Evolutionary conservation across 1,139 yeast species (phyloP), one percentile per base, ranked within the genome.

Genomic region (Hyphopichia fennica): DNA sequence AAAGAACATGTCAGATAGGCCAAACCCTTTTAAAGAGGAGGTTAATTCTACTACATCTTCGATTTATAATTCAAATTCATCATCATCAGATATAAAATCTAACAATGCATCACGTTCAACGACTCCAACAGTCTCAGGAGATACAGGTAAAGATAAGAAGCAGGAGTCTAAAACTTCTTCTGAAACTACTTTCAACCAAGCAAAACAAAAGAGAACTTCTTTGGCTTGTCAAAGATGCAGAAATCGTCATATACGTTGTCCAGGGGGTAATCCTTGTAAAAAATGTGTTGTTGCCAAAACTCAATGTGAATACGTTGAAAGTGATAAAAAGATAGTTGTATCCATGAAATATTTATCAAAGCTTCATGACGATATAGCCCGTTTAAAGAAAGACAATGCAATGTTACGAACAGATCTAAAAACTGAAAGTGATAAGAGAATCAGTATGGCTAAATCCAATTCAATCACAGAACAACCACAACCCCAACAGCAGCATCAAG

Each of bases 221-320:
- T 52, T 71, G 41, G 78, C 79, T 1, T 87, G 95, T 57, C 80
- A 82, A 14, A 65, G 90, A 38, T 87, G 96, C 56, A 70, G 95
- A 34, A 77, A 81, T 39, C 72, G 93, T 43, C 95, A 87, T 60
- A 82, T 84, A 32, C 77, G 87, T 49, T 87, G 96, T 56, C 90
- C 90, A 10, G 95, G 95, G 1, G 93, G 89, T 1, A 77, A 82
- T 33, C 89, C 91, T 0, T 87, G 96, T 58, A 64, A 70, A 42
- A 82, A 83, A 53, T 87, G 96, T 58, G 66, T 63, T 16, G 61
- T 75, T 39, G 80, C 87, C 15, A 75, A 73, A 42, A 69, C 82
- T 2, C 71, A 73, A 28, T 87, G 96, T 65, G 90, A 85, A 53
- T 87, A 87, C 52, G 76, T 81, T 18, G 93, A 85, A 56, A 89